These are phyloP conservation scores for Yamadazyma akitaensis DNA, from an alignment of 805 yeast species.

Conservation along the genomic window DNA sequence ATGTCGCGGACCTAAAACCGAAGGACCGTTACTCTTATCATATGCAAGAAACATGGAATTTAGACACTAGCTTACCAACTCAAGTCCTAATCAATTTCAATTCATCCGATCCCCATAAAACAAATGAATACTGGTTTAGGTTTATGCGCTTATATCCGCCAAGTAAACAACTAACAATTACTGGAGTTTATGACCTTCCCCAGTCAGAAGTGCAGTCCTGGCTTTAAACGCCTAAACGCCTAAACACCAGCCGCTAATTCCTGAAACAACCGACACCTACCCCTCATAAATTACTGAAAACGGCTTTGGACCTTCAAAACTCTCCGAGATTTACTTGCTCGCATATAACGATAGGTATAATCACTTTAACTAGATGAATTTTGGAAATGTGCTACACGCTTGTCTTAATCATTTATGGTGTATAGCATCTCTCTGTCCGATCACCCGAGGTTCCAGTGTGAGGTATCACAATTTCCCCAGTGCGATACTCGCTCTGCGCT, in stretches of 20 bases:
- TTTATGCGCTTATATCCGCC: background rate
- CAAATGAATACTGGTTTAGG: background rate
- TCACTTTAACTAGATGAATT: too few relatives aligned
- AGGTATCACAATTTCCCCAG: background rate
- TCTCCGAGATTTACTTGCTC: slow-evolving; percentile 2
- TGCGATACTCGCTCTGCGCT: background rate
- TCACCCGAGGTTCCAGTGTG: slow-evolving; percentile 4
- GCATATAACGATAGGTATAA: background rate
- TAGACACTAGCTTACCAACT: background rate
- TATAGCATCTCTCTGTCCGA: background rate
- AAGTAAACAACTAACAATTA: background rate
- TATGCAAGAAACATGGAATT: background rate
- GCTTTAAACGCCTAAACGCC: slow-evolving; percentile 3
- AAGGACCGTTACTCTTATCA: background rate
- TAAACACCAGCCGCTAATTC: slow-evolving; percentile 1
- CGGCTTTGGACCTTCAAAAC: background rate
- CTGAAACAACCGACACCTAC: slow-evolving; percentile 7
- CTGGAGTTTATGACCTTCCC: background rate
- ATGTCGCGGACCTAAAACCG: background rate
- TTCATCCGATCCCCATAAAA: background rate
- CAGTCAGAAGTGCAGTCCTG: background rate
- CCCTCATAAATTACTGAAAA: slow-evolving; percentile 7
- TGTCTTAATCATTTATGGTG: too few relatives aligned
- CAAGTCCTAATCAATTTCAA: too few relatives aligned
- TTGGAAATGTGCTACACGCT: too few relatives aligned